Conservation (phyloP, 129 eudicot species). For the Centella asiatica region DNA sequence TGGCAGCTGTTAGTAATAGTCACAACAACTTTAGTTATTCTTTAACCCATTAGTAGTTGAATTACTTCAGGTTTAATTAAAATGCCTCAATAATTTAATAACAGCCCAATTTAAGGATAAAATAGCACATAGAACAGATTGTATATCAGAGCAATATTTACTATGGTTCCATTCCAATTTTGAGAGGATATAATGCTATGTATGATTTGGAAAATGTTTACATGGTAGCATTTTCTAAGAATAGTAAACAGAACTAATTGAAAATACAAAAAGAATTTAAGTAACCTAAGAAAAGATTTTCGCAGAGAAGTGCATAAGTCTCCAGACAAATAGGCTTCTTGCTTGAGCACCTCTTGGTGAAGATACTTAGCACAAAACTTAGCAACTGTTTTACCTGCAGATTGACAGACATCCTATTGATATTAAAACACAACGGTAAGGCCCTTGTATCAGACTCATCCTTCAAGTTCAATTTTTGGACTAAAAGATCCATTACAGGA, state of each 20-base stretch:
- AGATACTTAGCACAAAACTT: conserved; percentile 82
- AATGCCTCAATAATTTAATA: background rate
- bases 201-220: conserved; percentile 6
- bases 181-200: background rate
- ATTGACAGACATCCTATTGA: conserved; percentile 12
- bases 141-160: background rate
- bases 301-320: conserved; percentile 52
- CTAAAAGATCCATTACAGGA: background rate
- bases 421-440: conserved; percentile 4
- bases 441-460: background rate
- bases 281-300: conserved; percentile 70
- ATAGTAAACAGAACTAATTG: background rate
- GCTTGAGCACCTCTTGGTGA: conserved; percentile 64
- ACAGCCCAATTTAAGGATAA: background rate
- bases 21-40: background rate
- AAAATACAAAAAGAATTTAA: conserved; percentile 1
- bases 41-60: background rate
- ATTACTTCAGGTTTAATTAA: background rate
- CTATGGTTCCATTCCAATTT: background rate
- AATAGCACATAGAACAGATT: background rate
- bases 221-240: conserved; percentile 4
- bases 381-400: conserved; percentile 71
- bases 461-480: background rate
- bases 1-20: background rate
- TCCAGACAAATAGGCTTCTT: conserved; percentile 66